phyloP scores from a whole-genome alignment of 1,139 yeast species.

The Candida neerlandica region DNA sequence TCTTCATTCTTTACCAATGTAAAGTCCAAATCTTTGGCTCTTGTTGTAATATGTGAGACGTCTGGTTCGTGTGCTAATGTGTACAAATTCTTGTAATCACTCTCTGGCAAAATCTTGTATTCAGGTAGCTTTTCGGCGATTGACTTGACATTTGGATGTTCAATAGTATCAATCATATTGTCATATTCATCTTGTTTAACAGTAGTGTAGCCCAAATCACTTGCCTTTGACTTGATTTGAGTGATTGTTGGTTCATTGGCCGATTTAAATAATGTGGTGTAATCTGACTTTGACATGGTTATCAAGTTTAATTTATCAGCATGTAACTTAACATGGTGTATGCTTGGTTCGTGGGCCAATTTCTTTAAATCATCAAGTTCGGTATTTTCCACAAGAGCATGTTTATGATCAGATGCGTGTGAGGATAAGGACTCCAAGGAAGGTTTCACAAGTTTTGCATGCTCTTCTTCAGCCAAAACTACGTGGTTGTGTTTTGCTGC shows the following conservation, averaged over 20 bases:
- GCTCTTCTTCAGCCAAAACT: slow-evolving; percentile 22
- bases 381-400: slow-evolving; percentile 10
- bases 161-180: slow-evolving; percentile 15
- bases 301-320: slow-evolving; percentile 41
- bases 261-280: slow-evolving; percentile 34
- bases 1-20: slow-evolving; percentile 20
- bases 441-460: slow-evolving; percentile 20
- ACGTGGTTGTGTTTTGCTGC: slow-evolving; percentile 18
- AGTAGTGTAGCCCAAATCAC: slow-evolving; percentile 22
- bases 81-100: slow-evolving; percentile 18
- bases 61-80: slow-evolving; percentile 15
- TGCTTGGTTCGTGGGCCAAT: slow-evolving; percentile 34
- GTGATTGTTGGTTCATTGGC: slow-evolving; percentile 40
- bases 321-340: slow-evolving; percentile 35
- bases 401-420: slow-evolving; percentile 16
- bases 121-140: slow-evolving; percentile 19
- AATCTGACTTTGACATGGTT: slow-evolving; percentile 36
- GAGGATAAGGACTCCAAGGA: slow-evolving; percentile 28
- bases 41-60: slow-evolving; percentile 14
- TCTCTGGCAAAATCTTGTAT: slow-evolving; percentile 24
- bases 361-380: slow-evolving; percentile 23
- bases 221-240: slow-evolving; percentile 23
- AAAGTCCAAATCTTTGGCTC: slow-evolving; percentile 18
- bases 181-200: slow-evolving; percentile 26
- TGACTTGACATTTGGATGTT: slow-evolving; percentile 25